These are phyloP conservation scores for Oryza punctata DNA, from an alignment of 176 grass and related monocot genomes.

Conservation along the genomic window DNA sequence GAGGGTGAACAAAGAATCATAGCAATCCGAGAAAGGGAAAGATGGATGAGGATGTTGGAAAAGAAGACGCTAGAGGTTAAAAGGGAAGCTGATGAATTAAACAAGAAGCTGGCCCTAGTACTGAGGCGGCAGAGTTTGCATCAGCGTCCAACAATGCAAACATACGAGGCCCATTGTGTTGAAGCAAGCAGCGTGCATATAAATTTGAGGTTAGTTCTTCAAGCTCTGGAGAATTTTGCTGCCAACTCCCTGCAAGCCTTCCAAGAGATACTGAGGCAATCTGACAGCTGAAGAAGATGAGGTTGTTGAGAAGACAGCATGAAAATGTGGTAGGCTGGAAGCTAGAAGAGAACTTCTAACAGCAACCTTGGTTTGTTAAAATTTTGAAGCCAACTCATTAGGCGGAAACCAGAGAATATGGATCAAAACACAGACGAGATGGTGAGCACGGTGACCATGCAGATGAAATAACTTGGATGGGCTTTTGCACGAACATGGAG, in stretches of 20 bases:
- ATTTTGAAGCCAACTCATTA: slow-evolving; percentile 4
- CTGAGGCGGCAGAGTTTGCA: slow-evolving; percentile 44
- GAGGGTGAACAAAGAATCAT: slow-evolving; percentile 49
- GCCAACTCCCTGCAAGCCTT: slow-evolving; percentile 58
- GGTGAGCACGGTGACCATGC: neutral
- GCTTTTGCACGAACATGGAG: neutral
- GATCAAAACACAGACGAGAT: slow-evolving; percentile 5
- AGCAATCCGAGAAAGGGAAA: slow-evolving; percentile 61
- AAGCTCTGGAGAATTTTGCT: slow-evolving; percentile 58
- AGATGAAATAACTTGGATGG: slow-evolving; percentile 7
- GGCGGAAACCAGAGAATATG: neutral
- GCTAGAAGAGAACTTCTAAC: neutral
- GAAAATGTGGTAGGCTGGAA: slow-evolving; percentile 37
- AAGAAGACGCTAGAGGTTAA: slow-evolving; percentile 58
- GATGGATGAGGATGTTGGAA: slow-evolving; percentile 60
- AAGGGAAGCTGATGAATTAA: slow-evolving; percentile 68
- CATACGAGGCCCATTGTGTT: slow-evolving; percentile 39
- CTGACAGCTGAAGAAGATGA: slow-evolving; percentile 43
- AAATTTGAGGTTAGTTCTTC: slow-evolving; percentile 55
- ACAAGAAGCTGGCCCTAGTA: slow-evolving; percentile 67
- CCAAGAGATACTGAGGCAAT: slow-evolving; percentile 47
- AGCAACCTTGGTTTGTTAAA: slow-evolving; percentile 4
- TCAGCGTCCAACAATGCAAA: slow-evolving; percentile 19
- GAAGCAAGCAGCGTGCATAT: slow-evolving; percentile 51
- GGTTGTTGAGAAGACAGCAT: slow-evolving; percentile 35